These are phyloP conservation scores for Coffea humblotiana DNA, from an alignment of 305 asterid species.

Conservation along the genomic window DNA sequence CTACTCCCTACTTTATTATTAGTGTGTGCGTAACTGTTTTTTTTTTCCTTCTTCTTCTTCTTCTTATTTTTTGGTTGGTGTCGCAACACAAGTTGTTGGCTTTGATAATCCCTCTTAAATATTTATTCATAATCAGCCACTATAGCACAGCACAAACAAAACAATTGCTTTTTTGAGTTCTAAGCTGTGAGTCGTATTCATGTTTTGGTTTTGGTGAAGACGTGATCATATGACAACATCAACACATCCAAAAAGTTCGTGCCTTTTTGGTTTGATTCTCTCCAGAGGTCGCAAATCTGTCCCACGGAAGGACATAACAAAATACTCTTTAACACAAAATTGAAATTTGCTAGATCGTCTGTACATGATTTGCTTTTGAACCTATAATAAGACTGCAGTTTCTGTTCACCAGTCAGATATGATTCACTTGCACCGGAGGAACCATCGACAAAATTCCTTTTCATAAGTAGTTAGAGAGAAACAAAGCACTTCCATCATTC, in stretches of 20 bases:
- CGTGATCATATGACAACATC: neutral
- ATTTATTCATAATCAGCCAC: neutral
- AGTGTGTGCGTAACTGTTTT: neutral
- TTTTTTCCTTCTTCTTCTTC: no score
- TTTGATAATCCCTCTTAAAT: neutral
- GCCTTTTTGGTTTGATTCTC: no score
- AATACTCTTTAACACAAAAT: neutral
- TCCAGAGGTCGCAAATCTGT: neutral
- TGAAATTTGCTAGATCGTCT: neutral
- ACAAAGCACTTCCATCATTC: neutral
- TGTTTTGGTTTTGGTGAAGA: neutral
- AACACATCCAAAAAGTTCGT: neutral
- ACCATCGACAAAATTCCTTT: neutral
- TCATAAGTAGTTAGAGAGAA: neutral
- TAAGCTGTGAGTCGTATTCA: neutral
- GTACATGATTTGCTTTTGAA: neutral
- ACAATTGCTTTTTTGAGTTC: neutral
- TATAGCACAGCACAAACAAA: neutral
- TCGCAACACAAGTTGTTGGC: conserved; percentile 1
- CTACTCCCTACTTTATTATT: neutral
- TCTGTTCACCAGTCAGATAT: neutral
- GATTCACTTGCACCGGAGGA: neutral
- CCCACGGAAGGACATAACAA: neutral
- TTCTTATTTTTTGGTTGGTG: no score
- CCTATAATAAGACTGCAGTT: neutral